Percentiles rank a stretch among this genome's conserved stretches.
These are phyloP conservation scores for Trypanosoma theileri DNA, from an alignment of 208 protist genomes.

Conservation along the genomic window DNA sequence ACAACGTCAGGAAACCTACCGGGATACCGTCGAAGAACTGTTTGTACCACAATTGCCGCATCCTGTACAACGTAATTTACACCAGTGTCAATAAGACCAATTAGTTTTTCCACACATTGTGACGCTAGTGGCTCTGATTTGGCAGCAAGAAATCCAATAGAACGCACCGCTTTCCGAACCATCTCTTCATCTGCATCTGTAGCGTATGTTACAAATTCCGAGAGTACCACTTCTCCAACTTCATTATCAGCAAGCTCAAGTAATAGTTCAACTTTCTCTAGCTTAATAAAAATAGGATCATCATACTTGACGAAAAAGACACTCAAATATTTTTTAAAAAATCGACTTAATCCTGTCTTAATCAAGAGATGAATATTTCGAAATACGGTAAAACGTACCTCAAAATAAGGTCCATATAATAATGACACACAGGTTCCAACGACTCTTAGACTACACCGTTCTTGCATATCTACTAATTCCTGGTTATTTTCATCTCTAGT, in stretches of 20 bases:
- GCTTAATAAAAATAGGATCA: constrained; percentile 98
- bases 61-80: constrained; percentile 98
- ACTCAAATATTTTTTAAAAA: constrained; percentile 68
- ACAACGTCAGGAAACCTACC: constrained; percentile 93
- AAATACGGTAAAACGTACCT: constrained; percentile 98
- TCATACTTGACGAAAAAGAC: constrained; percentile 99
- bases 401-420: constrained; percentile 77
- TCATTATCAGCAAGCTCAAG: constrained; percentile 89
- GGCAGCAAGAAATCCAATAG: constrained; percentile 96
- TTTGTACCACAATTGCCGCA: constrained; percentile 96
- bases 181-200: constrained; percentile 97
- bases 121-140: constrained; percentile 92
- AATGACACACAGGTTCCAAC: constrained; percentile 85
- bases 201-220: constrained; percentile 94
- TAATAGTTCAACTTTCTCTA: constrained; percentile 98
- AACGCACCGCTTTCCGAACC: constrained; percentile 93
- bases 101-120: constrained; percentile 93
- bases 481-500: neutral
- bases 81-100: constrained; percentile 94
- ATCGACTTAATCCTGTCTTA: constrained; percentile 78
- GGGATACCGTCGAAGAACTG: constrained; percentile 97
- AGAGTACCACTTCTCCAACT: constrained; percentile 89
- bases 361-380: constrained; percentile 97
- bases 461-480: constrained; percentile 32
- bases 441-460: constrained; percentile 71